These are phyloP conservation scores for Euphorbia tirucalli DNA, from an alignment of 345 rosid species.

Conservation along the genomic window DNA sequence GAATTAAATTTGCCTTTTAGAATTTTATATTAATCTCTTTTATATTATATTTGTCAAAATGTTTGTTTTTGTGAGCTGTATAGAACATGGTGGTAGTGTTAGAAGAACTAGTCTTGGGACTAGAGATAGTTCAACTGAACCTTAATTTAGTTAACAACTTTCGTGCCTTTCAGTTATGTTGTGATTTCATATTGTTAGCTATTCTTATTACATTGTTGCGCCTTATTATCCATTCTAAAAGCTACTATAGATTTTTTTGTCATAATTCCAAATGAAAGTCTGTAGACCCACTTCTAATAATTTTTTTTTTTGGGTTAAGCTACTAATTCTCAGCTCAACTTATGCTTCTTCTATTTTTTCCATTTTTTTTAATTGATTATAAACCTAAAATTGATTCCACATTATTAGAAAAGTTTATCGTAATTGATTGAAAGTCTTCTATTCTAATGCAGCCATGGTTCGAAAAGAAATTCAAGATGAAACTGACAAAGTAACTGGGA, in stretches of 20 bases:
- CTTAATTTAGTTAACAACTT: background rate
- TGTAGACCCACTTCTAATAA: background rate
- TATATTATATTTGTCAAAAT: background rate
- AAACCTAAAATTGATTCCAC: background rate
- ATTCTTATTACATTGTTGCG: background rate
- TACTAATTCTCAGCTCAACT: background rate
- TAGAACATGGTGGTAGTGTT: background rate
- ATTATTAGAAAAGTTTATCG: background rate
- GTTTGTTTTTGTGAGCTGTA: background rate
- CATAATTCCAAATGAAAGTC: background rate
- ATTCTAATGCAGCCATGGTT: slow-evolving; percentile 43
- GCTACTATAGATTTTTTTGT: background rate
- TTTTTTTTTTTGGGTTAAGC: background rate
- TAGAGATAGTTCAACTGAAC: background rate
- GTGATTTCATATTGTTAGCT: background rate
- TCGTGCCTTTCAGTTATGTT: background rate
- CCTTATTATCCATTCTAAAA: background rate
- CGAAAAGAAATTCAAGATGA: slow-evolving; percentile 66
- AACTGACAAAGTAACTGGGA: slow-evolving; percentile 63
- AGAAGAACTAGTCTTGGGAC: background rate
- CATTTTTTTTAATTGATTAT: background rate
- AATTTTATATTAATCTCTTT: background rate
- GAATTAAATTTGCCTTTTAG: background rate
- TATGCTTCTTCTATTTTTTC: background rate
- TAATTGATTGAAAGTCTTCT: slow-evolving; percentile 1